Evolutionary conservation across 805 yeast species (phyloP).

Genomic region (Myxozyma sirexii): DNA sequence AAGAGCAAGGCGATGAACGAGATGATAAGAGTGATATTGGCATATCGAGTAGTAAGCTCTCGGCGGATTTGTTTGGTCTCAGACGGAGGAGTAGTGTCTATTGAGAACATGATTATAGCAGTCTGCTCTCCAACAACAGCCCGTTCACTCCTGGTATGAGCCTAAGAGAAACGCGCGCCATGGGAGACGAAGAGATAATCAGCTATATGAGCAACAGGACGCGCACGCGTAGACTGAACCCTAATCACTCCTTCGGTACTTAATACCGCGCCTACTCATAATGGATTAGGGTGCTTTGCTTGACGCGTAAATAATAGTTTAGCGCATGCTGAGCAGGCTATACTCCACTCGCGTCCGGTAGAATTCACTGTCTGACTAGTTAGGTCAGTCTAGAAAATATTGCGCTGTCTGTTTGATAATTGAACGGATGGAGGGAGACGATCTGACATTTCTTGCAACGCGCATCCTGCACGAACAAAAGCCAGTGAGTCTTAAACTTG

Average conservation of each 20-base stretch:
- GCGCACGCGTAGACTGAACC: background rate
- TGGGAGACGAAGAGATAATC: background rate
- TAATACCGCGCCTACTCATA: too few species aligned
- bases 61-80: conserved; percentile 14
- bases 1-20: conserved; percentile 7
- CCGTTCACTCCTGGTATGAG: background rate
- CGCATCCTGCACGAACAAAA: conserved; percentile 21
- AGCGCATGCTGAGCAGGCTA: too few species aligned
- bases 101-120: conserved; percentile 11
- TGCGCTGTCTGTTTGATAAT: too few species aligned
- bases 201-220: background rate
- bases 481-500: conserved; percentile 14
- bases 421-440: background rate
- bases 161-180: too few species aligned
- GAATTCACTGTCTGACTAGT: too few species aligned
- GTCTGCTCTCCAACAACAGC: background rate
- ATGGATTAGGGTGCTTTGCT: too few species aligned
- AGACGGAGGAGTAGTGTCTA: conserved; percentile 9
- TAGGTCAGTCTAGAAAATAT: too few species aligned
- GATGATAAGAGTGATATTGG: background rate
- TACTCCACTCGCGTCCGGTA: too few species aligned
- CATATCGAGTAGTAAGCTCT: conserved; percentile 13
- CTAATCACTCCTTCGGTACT: too few species aligned
- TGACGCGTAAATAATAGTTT: too few species aligned
- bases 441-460: conserved; percentile 16